Base-by-base conservation (phyloP, 2,329 filamentous ascomycete species). In the Blastomyces gilchristii region DNA sequence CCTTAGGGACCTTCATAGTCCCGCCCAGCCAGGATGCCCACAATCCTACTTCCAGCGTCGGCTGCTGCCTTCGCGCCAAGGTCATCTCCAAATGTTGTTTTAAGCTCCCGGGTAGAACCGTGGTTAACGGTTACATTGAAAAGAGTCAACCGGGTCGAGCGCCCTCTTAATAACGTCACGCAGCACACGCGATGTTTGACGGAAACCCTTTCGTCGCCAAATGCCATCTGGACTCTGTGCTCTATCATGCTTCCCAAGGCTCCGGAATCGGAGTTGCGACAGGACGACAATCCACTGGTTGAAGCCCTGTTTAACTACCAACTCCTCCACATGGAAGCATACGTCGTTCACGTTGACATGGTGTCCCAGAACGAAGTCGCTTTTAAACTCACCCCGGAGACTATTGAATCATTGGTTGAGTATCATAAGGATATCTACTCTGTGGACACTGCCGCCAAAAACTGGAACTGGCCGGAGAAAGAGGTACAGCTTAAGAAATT, bases 261-360 rank as follows among this genome's bases (percentile, higher is more conserved):
- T 28, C 91, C 93, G 65, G 90, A 96, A 71, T 79, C 90, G 50
- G 90, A 97, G 70, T 83, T 96, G 74, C 86, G 85, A 76, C 87
- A 87, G 76, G 91, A 97, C 73, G 80, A 85, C 60, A 90, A 95
- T 74, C 89, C 89, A 56, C 81, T 96, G 68, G 82, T 93, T 68
- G 91, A 97, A 78, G 90, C 89, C 67, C 80, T 97, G 67, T 91
- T 89, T 83, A 95, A 95, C 83, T 94, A 93, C 78, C 89, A 95
- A 80, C 85, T 97, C 73, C 81, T 97, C 72, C 91, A 97, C 75
- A 81, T 97, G 70, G 92, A 97, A 79, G 94, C 94, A 61, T 99
- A 99, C 76, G 93, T 97, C 70, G 94, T 99, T 65, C 93, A 97
- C 77, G 91, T 99, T 77, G 94, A 99, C 80, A 96, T 97, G 91